Conservation (phyloP, 2,329 filamentous ascomycete species). For the Neoarthrinium moseri region DNA sequence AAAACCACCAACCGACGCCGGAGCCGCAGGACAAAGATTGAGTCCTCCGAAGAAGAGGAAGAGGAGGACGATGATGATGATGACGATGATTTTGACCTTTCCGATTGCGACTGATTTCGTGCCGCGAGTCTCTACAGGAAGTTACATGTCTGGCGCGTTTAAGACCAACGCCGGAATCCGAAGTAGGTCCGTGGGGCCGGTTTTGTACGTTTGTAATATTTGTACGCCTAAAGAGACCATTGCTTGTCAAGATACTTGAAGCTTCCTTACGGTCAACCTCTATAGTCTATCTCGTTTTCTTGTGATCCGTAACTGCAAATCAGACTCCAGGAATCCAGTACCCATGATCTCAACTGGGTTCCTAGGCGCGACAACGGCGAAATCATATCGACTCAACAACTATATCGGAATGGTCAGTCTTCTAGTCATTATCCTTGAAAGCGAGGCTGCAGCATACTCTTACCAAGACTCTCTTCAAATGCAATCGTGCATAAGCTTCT, state of each 20-base stretch:
- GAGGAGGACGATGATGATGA: slow-evolving; percentile 19
- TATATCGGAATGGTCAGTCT: background rate
- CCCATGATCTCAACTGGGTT: background rate
- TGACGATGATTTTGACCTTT: slow-evolving; percentile 10
- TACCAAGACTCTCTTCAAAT: slow-evolving; percentile 39
- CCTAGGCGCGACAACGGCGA: slow-evolving; percentile 17
- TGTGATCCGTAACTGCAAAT: background rate
- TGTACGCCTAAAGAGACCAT: background rate
- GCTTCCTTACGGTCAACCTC: background rate
- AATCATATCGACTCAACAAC: slow-evolving; percentile 15
- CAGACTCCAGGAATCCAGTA: background rate
- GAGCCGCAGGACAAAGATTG: slow-evolving; percentile 18
- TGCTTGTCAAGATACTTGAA: background rate
- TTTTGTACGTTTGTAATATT: too few relatives aligned
- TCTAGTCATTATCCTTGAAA: background rate
- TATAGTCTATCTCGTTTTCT: too few relatives aligned
- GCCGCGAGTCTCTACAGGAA: too few relatives aligned
- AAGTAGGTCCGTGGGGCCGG: too few relatives aligned
- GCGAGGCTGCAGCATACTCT: slow-evolving; percentile 31
- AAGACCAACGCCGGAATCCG: too few relatives aligned
- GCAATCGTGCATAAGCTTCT: slow-evolving; percentile 36
- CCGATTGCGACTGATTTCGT: background rate
- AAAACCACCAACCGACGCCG: slow-evolving; percentile 22
- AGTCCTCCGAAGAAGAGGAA: slow-evolving; percentile 21
- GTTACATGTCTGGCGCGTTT: too few relatives aligned